Base-by-base conservation (phyloP, 202 grass and related monocot species). In the Bolboschoenoplectus hybrid region DNA sequence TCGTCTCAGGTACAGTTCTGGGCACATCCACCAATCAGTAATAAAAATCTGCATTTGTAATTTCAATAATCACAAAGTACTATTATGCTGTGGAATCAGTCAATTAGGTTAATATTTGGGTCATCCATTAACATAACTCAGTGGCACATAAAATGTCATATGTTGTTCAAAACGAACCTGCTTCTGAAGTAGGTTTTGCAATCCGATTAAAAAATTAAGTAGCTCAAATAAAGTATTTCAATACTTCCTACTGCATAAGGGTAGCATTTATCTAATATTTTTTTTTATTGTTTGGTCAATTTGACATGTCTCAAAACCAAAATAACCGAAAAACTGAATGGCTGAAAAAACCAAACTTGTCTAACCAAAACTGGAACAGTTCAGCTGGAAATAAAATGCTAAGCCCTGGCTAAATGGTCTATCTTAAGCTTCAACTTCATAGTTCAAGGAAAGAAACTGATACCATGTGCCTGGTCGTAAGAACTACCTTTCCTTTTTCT, bases 11-110 rank as follows among this genome's bases (percentile, higher is more conserved):
- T 93, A 97, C 87, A 97, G 90, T 81, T 97, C 95, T 81, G 95
- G 95, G 82, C 95, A 97, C 84, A 97, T 84, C 95, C 95, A 97
- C 95, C 95, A 97, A 56, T 76, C 95, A 88, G 95, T 89, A 84
- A 97, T 95, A 87, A 97, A 97, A 89, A 97, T 97, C 95, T 97
- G 88, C 85, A 91, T 73, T 79, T 52, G 35, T 74, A 89, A 44
- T 74, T 87, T 34, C 20, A 67, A 85, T 82, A 60, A 88, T 68
- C 47, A 88, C 67, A 64, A 66, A 52, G 55, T 79, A 87, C 62
- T n/a, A 3, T 41, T 36, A 74, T 26, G 26, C 41, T 34, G 53
- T 10, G 45, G 9, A 60, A 11, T 60, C 13, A 79, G 34, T 78
- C 35, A 19, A 60, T 74, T 58, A 79, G 52, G 35, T 60, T 58